Percentiles rank a stretch among this genome's conserved stretches.
Evolutionary conservation across 176 grass and related monocot genomes (phyloP).

Genomic region (Phoenix roebelenii): DNA sequence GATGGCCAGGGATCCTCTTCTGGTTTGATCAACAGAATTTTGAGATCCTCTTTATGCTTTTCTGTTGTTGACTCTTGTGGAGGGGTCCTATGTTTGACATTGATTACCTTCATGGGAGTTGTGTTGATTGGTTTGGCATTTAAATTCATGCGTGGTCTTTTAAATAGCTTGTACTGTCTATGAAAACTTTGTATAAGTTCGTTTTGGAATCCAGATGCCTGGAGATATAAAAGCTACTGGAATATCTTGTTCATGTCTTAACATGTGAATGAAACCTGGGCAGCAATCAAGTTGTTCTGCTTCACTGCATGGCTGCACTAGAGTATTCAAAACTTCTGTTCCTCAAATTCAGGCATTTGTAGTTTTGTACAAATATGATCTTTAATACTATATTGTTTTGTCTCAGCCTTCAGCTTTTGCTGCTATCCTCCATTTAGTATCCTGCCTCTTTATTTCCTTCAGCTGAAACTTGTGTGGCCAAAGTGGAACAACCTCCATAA

Average conservation of each 20-base stretch:
- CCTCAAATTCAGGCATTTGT: no score
- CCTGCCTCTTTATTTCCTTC: slow-evolving; percentile 23
- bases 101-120: slow-evolving; percentile 3
- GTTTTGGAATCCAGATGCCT: no score
- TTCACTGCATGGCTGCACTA: no score
- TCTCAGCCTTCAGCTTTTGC: slow-evolving; percentile 18
- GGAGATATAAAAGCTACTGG: no score
- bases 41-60: background rate
- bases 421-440: background rate
- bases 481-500: no score
- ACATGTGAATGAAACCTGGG: no score
- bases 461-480: background rate
- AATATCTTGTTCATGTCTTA: no score
- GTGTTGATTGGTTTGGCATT: slow-evolving; percentile 12
- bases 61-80: slow-evolving; percentile 4
- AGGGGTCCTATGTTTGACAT: background rate
- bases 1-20: no score
- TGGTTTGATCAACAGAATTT: no score
- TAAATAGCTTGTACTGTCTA: background rate
- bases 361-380: background rate
- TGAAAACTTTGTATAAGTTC: no score
- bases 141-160: slow-evolving; percentile 14
- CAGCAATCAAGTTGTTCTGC: no score
- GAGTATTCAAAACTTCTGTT: no score
- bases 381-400: slow-evolving; percentile 30